A percentile compares a stretch with the other conserved stretches of the same genome.
These are phyloP conservation scores for Mycena olivaceomarginata DNA, from an alignment of 768 basidiomycete genomes.

Conservation along the genomic window DNA sequence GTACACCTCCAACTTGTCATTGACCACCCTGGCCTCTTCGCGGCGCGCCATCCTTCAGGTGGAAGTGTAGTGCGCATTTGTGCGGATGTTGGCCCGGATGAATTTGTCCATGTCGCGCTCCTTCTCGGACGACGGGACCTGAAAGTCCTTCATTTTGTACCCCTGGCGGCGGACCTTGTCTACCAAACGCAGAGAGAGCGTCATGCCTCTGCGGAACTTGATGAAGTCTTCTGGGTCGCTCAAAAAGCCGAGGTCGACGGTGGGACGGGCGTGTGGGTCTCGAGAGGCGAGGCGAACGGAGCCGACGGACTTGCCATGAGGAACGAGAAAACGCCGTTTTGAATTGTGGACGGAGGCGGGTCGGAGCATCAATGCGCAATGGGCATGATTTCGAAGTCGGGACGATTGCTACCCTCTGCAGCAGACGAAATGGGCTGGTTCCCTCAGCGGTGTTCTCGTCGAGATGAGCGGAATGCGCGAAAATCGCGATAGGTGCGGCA, in stretches of 20 bases:
- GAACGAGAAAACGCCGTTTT: slow-evolving; percentile 43
- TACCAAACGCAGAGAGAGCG: slow-evolving; percentile 43
- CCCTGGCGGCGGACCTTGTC: slow-evolving; percentile 38
- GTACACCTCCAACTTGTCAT: slow-evolving; percentile 65
- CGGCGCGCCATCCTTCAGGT: slow-evolving; percentile 42
- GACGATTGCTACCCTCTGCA: slow-evolving; percentile 30
- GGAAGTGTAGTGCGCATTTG: slow-evolving; percentile 54
- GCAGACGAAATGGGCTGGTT: slow-evolving; percentile 19
- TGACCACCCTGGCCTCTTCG: slow-evolving; percentile 61
- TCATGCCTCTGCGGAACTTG: slow-evolving; percentile 45
- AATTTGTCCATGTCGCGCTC: slow-evolving; percentile 49
- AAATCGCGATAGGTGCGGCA: slow-evolving; percentile 51
- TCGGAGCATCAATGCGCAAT: slow-evolving; percentile 46
- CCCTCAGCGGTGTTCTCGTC: slow-evolving; percentile 42
- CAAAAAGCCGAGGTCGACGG: slow-evolving; percentile 49
- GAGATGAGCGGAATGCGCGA: slow-evolving; percentile 49
- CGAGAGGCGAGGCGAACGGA: slow-evolving; percentile 45
- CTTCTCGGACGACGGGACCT: slow-evolving; percentile 49
- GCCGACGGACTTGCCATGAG: slow-evolving; percentile 40
- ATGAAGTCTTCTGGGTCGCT: slow-evolving; percentile 44
- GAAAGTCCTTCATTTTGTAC: slow-evolving; percentile 48
- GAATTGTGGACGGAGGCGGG: slow-evolving; percentile 31
- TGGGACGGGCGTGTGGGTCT: slow-evolving; percentile 40
- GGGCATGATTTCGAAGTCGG: slow-evolving; percentile 56
- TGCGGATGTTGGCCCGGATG: slow-evolving; percentile 45